phyloP scores from a whole-genome alignment of 306 rosid species.

The Amphicarpaea edgeworthii region DNA sequence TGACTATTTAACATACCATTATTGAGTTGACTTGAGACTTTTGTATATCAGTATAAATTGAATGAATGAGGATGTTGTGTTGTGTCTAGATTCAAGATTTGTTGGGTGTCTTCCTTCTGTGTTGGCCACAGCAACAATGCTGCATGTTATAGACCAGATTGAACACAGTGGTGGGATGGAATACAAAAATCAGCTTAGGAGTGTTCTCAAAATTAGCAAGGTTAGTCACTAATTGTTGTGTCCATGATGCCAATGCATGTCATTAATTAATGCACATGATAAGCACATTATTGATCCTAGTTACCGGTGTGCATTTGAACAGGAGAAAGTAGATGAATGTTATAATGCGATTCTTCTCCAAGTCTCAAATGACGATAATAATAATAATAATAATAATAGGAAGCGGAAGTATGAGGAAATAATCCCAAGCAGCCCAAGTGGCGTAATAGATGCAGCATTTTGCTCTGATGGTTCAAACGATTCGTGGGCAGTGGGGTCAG shows the following conservation, averaged over 20 bases:
- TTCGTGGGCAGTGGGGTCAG: conserved; percentile 77
- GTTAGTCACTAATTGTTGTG: no score
- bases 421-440: conserved; percentile 79
- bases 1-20: conserved; percentile 24
- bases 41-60: conserved; percentile 35
- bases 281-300: conserved; percentile 34
- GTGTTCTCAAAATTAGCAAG: conserved; percentile 73
- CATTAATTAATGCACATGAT: conserved; percentile 38
- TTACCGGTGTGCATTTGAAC: conserved; percentile 34
- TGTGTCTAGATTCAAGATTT: conserved; percentile 73
- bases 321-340: conserved; percentile 88
- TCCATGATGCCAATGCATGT: no score
- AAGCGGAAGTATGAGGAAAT: conserved; percentile 69
- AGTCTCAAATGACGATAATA: conserved; percentile 44
- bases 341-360: conserved; percentile 59
- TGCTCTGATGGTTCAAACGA: conserved; percentile 80
- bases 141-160: conserved; percentile 75
- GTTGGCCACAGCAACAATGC: conserved; percentile 91
- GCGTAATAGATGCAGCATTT: conserved; percentile 74
- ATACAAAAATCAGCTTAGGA: conserved; percentile 74
- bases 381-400: conserved; percentile 39
- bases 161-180: conserved; percentile 66
- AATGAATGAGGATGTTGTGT: neutral
- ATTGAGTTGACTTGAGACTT: neutral
- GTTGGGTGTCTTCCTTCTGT: conserved; percentile 88